phyloP scores from a whole-genome alignment of 257 asterid genomes.

The Capsicum pubescens region DNA sequence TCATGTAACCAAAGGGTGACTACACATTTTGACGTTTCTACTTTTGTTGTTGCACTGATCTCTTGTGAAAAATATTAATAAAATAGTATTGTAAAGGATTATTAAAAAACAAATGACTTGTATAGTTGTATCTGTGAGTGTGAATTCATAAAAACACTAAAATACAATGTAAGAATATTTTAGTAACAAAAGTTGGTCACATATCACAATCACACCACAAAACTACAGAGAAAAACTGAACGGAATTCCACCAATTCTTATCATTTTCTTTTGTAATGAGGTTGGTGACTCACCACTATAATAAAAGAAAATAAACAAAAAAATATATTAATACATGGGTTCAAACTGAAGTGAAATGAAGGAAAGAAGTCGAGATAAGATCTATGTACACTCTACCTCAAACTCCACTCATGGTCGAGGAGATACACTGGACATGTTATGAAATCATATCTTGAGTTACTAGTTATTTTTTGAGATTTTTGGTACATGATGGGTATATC shows the following conservation, averaged over 20 bases:
- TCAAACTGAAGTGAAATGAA: no score
- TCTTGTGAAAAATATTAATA: not conserved
- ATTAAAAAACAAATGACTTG: no score
- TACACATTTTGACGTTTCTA: not conserved
- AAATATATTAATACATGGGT: no score
- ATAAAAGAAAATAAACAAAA: not conserved
- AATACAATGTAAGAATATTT: no score
- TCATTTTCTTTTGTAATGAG: not conserved
- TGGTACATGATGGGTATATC: slow-evolving; percentile 1
- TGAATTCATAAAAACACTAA: not conserved
- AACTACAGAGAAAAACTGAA: not conserved
- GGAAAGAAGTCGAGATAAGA: no score
- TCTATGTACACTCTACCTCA: no score
- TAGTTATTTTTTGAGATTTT: not conserved
- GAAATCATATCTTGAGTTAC: not conserved
- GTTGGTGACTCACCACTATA: no score
- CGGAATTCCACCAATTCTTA: not conserved
- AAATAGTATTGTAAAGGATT: not conserved
- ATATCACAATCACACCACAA: not conserved
- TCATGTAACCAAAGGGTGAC: not conserved
- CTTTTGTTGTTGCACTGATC: not conserved
- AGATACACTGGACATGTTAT: no score
- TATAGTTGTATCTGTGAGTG: not conserved
- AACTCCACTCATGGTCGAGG: no score
- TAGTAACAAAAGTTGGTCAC: not conserved